These are phyloP conservation scores for Nepenthes gracilis DNA, from an alignment of 148 eudicot genomes.

Conservation along the genomic window DNA sequence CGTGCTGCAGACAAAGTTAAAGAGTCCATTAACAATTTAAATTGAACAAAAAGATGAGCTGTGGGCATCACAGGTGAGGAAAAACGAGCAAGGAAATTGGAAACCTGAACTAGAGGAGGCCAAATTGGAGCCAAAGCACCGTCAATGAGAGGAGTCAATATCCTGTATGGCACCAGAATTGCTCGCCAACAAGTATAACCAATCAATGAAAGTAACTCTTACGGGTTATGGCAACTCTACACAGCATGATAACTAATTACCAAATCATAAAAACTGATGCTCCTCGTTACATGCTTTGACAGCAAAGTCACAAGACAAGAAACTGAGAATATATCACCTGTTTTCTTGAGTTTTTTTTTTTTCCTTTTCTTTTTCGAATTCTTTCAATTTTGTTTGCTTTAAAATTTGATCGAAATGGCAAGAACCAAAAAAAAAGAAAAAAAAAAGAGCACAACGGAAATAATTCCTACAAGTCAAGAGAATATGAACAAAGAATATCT, in stretches of 20 bases:
- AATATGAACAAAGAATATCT: too few species aligned
- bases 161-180: slow-evolving; percentile 2
- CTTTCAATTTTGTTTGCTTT: too few species aligned
- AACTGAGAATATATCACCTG: too few species aligned
- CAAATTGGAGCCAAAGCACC: not conserved
- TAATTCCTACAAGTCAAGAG: too few species aligned
- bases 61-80: not conserved
- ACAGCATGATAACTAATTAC: not conserved
- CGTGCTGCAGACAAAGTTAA: not conserved
- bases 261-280: not conserved
- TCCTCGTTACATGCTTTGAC: not conserved
- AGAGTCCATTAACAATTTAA: not conserved
- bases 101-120: not conserved
- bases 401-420: too few species aligned
- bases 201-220: not conserved
- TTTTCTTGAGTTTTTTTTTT: too few species aligned
- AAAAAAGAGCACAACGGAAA: too few species aligned
- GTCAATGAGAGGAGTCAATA: not conserved
- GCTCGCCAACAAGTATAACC: not conserved
- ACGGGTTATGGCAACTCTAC: not conserved
- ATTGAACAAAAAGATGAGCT: too few species aligned
- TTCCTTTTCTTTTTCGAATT: too few species aligned
- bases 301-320: too few species aligned
- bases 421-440: too few species aligned
- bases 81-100: not conserved